These are phyloP conservation scores for Beauveria sp. DNA, from an alignment of 2,329 filamentous ascomycete genomes.

Conservation along the genomic window DNA sequence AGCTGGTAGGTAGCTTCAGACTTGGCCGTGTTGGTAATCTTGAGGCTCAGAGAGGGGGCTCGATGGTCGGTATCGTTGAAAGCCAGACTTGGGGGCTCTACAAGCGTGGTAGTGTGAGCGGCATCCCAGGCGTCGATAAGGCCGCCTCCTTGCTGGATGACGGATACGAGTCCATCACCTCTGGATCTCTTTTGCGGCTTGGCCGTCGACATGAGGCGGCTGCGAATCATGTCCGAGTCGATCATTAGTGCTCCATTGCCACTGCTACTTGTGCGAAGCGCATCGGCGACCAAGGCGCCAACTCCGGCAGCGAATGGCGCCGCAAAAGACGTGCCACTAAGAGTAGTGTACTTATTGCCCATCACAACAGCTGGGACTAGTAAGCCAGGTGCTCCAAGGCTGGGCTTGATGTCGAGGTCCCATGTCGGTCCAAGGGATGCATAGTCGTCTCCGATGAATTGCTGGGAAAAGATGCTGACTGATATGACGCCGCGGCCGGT, in stretches of 20 bases:
- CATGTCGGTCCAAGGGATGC: constrained; percentile 55
- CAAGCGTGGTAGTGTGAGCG: constrained; percentile 43
- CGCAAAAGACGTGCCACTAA: neutral
- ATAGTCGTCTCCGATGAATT: constrained; percentile 44
- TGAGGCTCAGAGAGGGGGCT: constrained; percentile 40
- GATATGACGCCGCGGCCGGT: constrained; percentile 20
- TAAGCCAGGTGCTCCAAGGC: constrained; percentile 47
- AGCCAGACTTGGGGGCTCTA: constrained; percentile 50
- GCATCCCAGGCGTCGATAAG: constrained; percentile 53
- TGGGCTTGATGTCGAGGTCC: constrained; percentile 49
- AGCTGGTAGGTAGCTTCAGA: constrained; percentile 44
- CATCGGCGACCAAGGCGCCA: neutral
- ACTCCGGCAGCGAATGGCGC: neutral
- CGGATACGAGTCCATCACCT: neutral
- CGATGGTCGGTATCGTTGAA: constrained; percentile 59
- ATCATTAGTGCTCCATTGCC: neutral
- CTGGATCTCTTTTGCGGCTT: neutral
- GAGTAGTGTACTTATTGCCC: neutral
- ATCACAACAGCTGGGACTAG: constrained; percentile 15
- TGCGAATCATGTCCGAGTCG: neutral
- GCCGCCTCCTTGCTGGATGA: constrained; percentile 53
- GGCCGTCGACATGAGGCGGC: neutral
- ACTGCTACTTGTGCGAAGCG: neutral
- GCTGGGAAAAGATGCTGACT: constrained; percentile 33
- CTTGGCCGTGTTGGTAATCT: constrained; percentile 46